Conservation (phyloP, 148 eudicot species). For the Drosera capensis region DNA sequence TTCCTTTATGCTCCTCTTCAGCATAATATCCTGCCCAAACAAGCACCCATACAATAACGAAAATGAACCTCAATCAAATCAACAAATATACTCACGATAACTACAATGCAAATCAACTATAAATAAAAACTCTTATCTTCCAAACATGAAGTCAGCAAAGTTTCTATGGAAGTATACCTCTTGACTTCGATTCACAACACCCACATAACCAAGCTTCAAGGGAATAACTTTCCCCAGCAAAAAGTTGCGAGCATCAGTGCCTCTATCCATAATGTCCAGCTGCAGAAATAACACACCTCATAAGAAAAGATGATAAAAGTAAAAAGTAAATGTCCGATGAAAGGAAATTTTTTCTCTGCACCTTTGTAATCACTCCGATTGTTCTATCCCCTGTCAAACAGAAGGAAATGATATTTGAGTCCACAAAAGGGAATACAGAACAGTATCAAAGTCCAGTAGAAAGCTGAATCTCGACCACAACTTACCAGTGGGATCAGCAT, state of each 20-base stretch:
- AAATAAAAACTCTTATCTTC: not conserved
- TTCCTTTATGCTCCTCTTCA: conserved; percentile 24
- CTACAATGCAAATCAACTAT: not conserved
- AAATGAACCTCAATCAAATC: not conserved
- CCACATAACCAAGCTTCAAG: conserved; percentile 41
- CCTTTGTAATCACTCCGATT: conserved; percentile 51
- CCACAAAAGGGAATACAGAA: not conserved
- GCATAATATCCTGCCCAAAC: conserved; percentile 26
- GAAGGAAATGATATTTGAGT: conserved; percentile 3
- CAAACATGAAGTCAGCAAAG: not conserved
- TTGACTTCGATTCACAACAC: conserved; percentile 52
- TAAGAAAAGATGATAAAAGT: conserved; percentile 2
- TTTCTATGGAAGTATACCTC: conserved; percentile 18
- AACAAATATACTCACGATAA: not conserved
- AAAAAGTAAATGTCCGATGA: not conserved
- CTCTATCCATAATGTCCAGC: conserved; percentile 51
- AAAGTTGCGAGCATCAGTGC: conserved; percentile 40
- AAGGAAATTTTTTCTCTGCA: not conserved
- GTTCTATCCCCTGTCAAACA: conserved; percentile 40
- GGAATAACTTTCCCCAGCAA: conserved; percentile 42
- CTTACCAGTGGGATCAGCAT: conserved; percentile 40
- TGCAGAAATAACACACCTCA: conserved; percentile 6
- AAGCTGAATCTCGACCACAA: conserved; percentile 1
- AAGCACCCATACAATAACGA: not conserved
- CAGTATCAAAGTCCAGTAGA: not conserved